Percentiles rank a stretch among this genome's conserved stretches.
Conservation (phyloP, 2,329 filamentous ascomycete genomes). For the Colletotrichum sp. region DNA sequence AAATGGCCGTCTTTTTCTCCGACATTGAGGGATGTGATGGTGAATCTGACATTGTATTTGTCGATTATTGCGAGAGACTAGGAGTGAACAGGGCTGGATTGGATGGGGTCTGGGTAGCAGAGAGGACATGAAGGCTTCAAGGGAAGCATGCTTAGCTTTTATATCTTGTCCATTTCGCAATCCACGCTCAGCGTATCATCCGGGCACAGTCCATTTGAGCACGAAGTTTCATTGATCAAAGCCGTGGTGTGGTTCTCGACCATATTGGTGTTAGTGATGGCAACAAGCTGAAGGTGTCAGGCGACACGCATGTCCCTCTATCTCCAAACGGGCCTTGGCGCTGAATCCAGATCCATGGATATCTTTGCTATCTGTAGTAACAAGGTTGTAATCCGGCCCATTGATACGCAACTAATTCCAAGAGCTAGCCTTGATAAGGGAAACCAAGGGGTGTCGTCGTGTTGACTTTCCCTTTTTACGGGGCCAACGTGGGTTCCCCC, state of each 20-base stretch:
- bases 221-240: not conserved
- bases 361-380: not conserved
- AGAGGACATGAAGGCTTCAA: not conserved
- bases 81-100: not conserved
- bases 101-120: not conserved
- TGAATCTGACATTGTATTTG: not conserved
- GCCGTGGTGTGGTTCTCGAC: not conserved
- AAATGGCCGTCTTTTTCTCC: fast-evolving
- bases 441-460: not conserved
- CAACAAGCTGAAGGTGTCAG: not conserved
- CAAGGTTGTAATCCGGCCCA: not conserved
- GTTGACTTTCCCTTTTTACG: not conserved
- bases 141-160: not conserved
- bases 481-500: not conserved
- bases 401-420: not conserved
- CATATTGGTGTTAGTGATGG: not conserved
- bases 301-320: not conserved
- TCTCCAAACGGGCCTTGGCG: not conserved
- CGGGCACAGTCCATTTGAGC: fast-evolving
- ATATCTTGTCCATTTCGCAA: fast-evolving
- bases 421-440: not conserved
- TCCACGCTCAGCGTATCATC: not conserved
- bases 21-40: not conserved
- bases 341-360: not conserved
- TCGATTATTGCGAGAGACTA: not conserved